Evolutionary conservation across 108 stramenopile species (phyloP), one percentile per base, ranked within the genome.

Genomic region (Nitzschia palea): DNA sequence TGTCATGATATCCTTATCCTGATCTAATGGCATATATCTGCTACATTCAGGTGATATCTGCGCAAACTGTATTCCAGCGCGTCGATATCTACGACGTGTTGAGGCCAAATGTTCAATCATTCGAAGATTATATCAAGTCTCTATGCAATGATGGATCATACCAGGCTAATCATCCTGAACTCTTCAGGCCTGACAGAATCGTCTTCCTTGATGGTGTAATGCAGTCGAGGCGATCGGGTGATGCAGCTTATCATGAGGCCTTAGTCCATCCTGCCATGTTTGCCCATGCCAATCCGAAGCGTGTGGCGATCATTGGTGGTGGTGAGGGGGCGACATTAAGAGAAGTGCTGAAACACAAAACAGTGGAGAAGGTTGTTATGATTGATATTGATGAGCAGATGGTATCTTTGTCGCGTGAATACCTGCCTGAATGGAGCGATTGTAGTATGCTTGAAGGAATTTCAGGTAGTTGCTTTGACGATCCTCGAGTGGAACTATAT

Each of bases 211-310:
- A 90, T 50, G 85, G 86, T 26, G 78, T 90, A 9, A 55, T 87
- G 32, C 88, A 90, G 64, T 84, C 84, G 15, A 77, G 78, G 3
- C 40, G 62, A 15, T 68, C 66, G 33, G 83, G 79, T 10, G 95
- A 97, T 66, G 80, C 78, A 50, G 76, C 93, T 27, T 96, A 96
- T 65, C 97, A 98, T 71, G 97, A 98, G 73, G 57, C 80, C 17
- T 71, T 97, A 34, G 96, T 98, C 3, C 97, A 98, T 77, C 97
- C 97, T 15, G 90, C 88, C 3, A 85, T 98, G 86, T 73, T 98
- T 48, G 66, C 90, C 9, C 95, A 97, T 76, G 42, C 76, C 0
- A 74, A 90, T 71, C 96, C 97, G 1, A 85, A 88, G 59, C 77
- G 86, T 6, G 96, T 98, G 18, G 90, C 87, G 23, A 95, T 98